These are phyloP conservation scores for Penicillium malachiteum DNA, from an alignment of 495 filamentous ascomycete species.

Conservation along the genomic window DNA sequence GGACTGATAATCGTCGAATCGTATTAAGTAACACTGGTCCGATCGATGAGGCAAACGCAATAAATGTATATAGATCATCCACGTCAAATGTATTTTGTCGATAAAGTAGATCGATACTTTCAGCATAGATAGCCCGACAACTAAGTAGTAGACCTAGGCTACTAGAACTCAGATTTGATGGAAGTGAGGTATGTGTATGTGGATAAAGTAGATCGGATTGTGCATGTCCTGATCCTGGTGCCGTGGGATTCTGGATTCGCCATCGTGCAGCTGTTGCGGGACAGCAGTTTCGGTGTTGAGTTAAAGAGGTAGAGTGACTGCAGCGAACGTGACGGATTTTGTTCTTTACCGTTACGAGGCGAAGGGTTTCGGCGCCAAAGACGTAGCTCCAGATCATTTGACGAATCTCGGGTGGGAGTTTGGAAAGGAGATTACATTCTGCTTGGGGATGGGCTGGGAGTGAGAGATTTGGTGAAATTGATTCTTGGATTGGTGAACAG, in stretches of 20 bases:
- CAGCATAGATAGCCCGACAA: conserved; percentile 41
- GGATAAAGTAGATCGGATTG: conserved; percentile 39
- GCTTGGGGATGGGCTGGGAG: conserved; percentile 22
- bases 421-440: conserved; percentile 23
- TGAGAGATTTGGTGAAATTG: conserved; percentile 8
- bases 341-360: conserved; percentile 42
- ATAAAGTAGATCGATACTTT: conserved; percentile 39
- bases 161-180: conserved; percentile 22
- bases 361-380: conserved; percentile 43
- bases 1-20: conserved; percentile 30
- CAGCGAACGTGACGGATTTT: conserved; percentile 45
- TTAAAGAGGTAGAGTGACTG: conserved; percentile 17
- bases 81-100: conserved; percentile 32
- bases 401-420: conserved; percentile 54
- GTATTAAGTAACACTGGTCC: conserved; percentile 10
- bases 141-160: conserved; percentile 33
- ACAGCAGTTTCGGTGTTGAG: conserved; percentile 40
- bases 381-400: conserved; percentile 55
- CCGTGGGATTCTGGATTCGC: too few relatives aligned
- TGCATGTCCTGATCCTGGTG: conserved; percentile 16
- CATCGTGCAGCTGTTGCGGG: conserved; percentile 38
- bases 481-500: conserved; percentile 30
- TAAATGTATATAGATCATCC: conserved; percentile 44
- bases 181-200: conserved; percentile 35
- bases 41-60: conserved; percentile 33